Conservation (phyloP, 2,329 filamentous ascomycete species). For the Nigrospora oryzae region DNA sequence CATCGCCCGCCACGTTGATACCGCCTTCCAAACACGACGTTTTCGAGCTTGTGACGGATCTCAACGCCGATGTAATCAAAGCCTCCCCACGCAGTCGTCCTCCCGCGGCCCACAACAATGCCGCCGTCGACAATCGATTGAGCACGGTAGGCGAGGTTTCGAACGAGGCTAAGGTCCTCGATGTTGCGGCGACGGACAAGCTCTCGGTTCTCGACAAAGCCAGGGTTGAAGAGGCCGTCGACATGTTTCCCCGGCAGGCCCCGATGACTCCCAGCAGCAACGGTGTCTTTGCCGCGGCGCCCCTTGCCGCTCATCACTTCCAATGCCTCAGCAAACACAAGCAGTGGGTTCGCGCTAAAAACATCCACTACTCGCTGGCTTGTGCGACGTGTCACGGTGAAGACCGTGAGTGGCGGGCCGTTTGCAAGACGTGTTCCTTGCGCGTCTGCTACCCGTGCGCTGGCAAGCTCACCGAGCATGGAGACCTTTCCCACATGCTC, state of each 20-base stretch:
- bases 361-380: conserved; percentile 39
- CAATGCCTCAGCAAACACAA: conserved; percentile 39
- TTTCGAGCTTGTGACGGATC: no score
- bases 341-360: conserved; percentile 38
- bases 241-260: conserved; percentile 20
- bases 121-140: not conserved
- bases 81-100: not conserved
- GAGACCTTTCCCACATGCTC: conserved; percentile 24
- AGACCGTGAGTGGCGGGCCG: conserved; percentile 35
- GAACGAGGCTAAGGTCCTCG: not conserved
- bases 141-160: conserved; percentile 1
- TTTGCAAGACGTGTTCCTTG: conserved; percentile 41
- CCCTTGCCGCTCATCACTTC: conserved; percentile 30
- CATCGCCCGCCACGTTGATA: no score
- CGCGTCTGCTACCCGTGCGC: conserved; percentile 42
- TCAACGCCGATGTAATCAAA: no score
- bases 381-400: conserved; percentile 43
- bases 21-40: no score
- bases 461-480: conserved; percentile 28
- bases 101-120: not conserved
- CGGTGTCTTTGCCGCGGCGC: conserved; percentile 23
- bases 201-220: conserved; percentile 1
- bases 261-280: conserved; percentile 4
- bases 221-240: conserved; percentile 13
- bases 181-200: not conserved